Base-by-base conservation (phyloP, 75 land plant genomes). In the Chamaecyparis obtusa region DNA sequence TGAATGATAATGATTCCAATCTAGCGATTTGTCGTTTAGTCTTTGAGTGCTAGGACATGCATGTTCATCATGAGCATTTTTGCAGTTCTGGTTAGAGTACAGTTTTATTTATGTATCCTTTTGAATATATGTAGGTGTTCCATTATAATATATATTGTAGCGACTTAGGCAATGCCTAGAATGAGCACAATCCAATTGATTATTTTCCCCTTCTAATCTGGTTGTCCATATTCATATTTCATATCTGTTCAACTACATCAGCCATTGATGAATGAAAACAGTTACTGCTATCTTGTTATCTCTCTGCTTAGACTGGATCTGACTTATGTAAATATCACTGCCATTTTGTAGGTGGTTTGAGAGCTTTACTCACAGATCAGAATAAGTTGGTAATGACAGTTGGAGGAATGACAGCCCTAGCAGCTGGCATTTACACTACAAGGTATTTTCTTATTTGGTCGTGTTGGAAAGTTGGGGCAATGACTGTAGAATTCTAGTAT, bases 371-470 rank as follows among this genome's bases (percentile, higher is more conserved):
- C 83, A 98, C 97, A 43, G 99, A 98, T 88, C 88, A 91, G 80
- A 93, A 92, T 88, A 98, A 92, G 85, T 88, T 98, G 84, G 36
- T 94, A 41, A 94, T 94, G 92, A 92, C 99, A 83, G 90, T 98
- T 89, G 99, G 99, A 88, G 99, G 99, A 88, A 96, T 91, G 56
- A 96, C 97, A 76, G 96, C 99, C 30, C 88, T 98, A 19, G 98
- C 99, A 88, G 99, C 95, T 67, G 99, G 99, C 76, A 93, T 98
- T 76, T 98, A 98, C 88, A 98, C 96, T 8, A 93, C 99, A 37
- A 96, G 99, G 99, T 97, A 35, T 44, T 64, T 51, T 82, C 30
- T 13, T 46, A 60, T 76, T 32, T 88, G 46, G 36, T 33, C 9
- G 41, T 36, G 1, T 79, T 48, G 54, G 13, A 83, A 21, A 80